Base-by-base conservation (phyloP, 352 stramenopile genomes). In the Stramenopiles sp. region DNA sequence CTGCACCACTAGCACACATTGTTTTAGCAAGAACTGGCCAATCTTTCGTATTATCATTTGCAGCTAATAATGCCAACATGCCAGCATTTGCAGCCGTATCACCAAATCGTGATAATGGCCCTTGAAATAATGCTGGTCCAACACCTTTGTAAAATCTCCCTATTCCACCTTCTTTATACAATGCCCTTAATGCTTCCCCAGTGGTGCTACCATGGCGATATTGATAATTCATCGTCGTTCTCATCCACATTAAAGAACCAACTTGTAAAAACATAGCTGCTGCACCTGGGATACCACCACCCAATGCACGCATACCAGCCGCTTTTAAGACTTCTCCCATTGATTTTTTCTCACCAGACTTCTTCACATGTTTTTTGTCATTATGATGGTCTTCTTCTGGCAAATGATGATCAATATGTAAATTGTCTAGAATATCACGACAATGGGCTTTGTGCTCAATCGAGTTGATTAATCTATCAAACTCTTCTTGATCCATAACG, bases 11-110 rank as follows among this genome's bases (percentile, higher is more conserved):
- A 1, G 89, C 89, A 29, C 82, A 82, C 30, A 88, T 82, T 20
- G 90, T 94, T 84, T 95, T 96, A 43, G 91, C 84, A n/a, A 81
- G 84, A 6, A 92, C 84, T 7, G 91, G 91, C 7, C 94, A 82
- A 7, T 78, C 80, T 79, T 87, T 86, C 30, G 89, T 95, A 0
- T 78, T 80, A 31, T 84, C 82, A 31, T 89, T 84, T 23, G 82
- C 86, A 74, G 93, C 88, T n/a, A 96, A 82, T 7, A 93, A 79
- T 0, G 89, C 90, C 30, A 96, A 78, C 43, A 94, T 84, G 29
- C 91, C 91, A 1, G 89, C 88, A 82, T 96, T 96, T 63, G 91
- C 89, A 1, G 91, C 91, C 13, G 91, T 96, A 83, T 95, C 91
- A 43, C 90, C 91, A 84, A 96, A 96, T 31, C 91, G 84, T 31